These are phyloP conservation scores for Hypoxylon crocopeplum DNA, from an alignment of 495 filamentous ascomycete genomes.

Conservation along the genomic window DNA sequence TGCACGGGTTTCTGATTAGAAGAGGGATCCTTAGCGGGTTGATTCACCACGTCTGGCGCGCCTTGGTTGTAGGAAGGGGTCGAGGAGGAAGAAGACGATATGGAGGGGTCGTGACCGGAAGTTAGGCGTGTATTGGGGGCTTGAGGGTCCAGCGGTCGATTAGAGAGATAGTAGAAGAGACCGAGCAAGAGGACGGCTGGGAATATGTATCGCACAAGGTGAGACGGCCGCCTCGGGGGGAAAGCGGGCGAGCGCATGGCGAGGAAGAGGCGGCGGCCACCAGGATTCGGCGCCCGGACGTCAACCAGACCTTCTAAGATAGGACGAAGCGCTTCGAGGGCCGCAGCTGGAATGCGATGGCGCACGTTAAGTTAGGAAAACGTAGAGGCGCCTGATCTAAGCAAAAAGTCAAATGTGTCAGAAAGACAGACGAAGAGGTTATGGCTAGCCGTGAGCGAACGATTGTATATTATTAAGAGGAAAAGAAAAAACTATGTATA, in stretches of 20 bases:
- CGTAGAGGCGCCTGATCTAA: constrained; percentile 6
- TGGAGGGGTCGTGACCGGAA: constrained; percentile 13
- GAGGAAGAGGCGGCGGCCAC: constrained; percentile 30
- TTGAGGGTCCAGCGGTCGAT: constrained; percentile 10
- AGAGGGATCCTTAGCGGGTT: constrained; percentile 14
- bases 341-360: constrained; percentile 5
- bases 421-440: background rate
- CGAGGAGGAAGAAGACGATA: constrained; percentile 4
- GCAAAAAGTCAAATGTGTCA: constrained; percentile 27
- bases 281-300: constrained; percentile 31
- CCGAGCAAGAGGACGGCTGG: constrained; percentile 41
- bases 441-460: no score
- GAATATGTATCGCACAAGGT: constrained; percentile 46
- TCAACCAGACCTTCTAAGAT: constrained; percentile 12
- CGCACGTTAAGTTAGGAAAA: background rate
- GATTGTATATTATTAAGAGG: no score
- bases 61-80: constrained; percentile 13
- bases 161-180: constrained; percentile 42
- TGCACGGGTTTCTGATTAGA: constrained; percentile 17
- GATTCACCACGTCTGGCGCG: constrained; percentile 19
- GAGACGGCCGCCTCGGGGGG: constrained; percentile 47
- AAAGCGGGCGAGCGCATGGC: constrained; percentile 48
- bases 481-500: no score
- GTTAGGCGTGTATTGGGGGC: constrained; percentile 17
- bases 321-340: constrained; percentile 13